Evolutionary conservation across 257 asterid genomes (phyloP), one percentile per base, ranked within the genome.

Genomic region (Gentiana dahurica): DNA sequence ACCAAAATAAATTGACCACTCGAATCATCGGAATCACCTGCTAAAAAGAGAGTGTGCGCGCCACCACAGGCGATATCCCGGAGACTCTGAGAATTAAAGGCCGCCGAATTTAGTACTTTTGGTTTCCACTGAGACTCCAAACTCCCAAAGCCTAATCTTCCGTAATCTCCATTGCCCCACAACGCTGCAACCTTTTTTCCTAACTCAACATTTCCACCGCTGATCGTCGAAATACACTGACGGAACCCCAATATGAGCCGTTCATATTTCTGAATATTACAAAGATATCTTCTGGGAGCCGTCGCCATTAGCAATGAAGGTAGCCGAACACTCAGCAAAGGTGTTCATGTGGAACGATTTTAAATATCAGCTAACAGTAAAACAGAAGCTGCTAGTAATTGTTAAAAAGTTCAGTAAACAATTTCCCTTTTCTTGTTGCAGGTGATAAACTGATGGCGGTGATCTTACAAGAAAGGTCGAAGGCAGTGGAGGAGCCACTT

Each of bases 131-230:
- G 78, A 7, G 98, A 87, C 69, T 77, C 82, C 79, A 88, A 77
- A 60, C 59, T 77, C 60, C 98, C 95, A 36, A 79, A 74, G 34
- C 98, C 98, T 71, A 92, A 75, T 71, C 98, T 83, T 65, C 98
- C 98, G 49, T 73, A 81, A 80, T 92, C 98, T 12, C 98, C 98
- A 51, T 92, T 92, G 12, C 98, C 98, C 97, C 98, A 92, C 54
- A 85, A 67, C 51, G 92, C 98, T 33, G 84, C 98, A 41, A 84
- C 71, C 59, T 60, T 67, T 75, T 65, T 80, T 56, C 87, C 85
- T 54, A 60, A 63, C 15, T 65, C 62, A 11, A 59, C 60, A 35
- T 36, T 12, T 35, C 51, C 62, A 36, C 63, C 69, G 51, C 71
- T 77, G 55, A 52, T 61, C 51, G 48, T 61, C 44, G 73, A 76